Percentiles rank a stretch among this genome's conserved stretches.
Conservation (phyloP, 345 rosid genomes). For the Populus ilicifolia region DNA sequence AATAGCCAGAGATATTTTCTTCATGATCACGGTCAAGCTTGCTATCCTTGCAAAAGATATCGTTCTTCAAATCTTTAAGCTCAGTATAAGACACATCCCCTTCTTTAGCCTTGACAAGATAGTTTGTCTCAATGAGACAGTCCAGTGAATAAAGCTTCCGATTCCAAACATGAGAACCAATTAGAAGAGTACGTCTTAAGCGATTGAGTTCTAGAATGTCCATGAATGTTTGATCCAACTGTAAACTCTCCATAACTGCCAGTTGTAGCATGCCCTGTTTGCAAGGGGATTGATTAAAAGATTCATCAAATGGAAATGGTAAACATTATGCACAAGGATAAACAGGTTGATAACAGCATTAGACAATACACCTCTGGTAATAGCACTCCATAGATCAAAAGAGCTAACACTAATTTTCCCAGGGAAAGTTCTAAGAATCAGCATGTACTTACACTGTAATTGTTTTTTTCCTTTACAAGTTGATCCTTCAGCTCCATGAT, state of each 20-base stretch:
- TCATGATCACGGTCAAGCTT: constrained; percentile 22
- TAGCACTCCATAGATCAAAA: background rate
- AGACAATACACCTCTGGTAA: background rate
- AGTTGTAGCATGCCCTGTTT: constrained; percentile 60
- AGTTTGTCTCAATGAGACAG: constrained; percentile 51
- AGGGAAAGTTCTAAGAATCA: background rate
- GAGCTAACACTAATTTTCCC: background rate
- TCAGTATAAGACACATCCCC: constrained; percentile 30
- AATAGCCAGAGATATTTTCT: constrained; percentile 23
- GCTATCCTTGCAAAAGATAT: constrained; percentile 23
- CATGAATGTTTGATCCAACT: constrained; percentile 33
- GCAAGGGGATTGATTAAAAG: background rate
- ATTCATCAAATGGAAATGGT: background rate
- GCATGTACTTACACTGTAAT: constrained; percentile 52
- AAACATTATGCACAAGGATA: background rate
- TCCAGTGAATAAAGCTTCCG: constrained; percentile 62
- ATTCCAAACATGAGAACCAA: constrained; percentile 77
- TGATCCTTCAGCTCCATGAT: constrained; percentile 60
- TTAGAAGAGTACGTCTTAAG: constrained; percentile 60
- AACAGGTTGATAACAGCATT: background rate
- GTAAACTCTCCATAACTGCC: constrained; percentile 39
- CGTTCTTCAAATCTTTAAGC: constrained; percentile 30
- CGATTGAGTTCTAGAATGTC: constrained; percentile 83
- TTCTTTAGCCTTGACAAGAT: constrained; percentile 31
- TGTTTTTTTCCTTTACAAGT: constrained; percentile 57